Evolutionary conservation across 768 basidiomycete genomes (phyloP).

Genomic region (Boletus vinaceobasis): DNA sequence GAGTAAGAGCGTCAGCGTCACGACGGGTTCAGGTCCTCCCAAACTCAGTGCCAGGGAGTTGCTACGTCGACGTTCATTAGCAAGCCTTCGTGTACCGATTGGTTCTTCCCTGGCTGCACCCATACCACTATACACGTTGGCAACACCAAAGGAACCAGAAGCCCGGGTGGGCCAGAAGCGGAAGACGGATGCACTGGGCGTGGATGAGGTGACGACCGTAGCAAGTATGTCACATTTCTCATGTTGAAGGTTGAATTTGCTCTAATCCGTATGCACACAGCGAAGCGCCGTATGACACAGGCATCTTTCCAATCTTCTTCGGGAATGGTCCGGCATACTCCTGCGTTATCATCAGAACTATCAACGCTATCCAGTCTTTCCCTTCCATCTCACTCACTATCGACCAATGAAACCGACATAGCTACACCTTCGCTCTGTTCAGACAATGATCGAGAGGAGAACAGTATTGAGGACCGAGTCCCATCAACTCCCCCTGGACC

Average conservation of each 20-base stretch:
- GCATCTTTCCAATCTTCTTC: conserved; percentile 28
- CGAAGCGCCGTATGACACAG: conserved; percentile 39
- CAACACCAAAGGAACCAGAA: conserved; percentile 6
- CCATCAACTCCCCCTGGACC: conserved; percentile 52
- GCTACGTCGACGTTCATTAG: conserved; percentile 25
- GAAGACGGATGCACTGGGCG: conserved; percentile 20
- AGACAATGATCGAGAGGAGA: conserved; percentile 59
- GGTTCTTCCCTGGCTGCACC: conserved; percentile 23
- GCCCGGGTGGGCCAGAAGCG: conserved; percentile 31
- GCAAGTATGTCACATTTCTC: conserved; percentile 31
- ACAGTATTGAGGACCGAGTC: conserved; percentile 43
- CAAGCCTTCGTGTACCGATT: conserved; percentile 25
- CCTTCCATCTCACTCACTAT: conserved; percentile 19
- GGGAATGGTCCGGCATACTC: conserved; percentile 6
- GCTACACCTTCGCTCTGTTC: conserved; percentile 73
- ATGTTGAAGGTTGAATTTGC: not conserved
- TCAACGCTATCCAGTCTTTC: conserved; percentile 26
- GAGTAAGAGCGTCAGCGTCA: conserved; percentile 28
- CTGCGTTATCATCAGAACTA: conserved; percentile 18
- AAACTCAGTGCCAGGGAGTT: conserved; percentile 20
- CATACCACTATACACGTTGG: conserved; percentile 6
- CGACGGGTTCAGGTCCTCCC: not conserved
- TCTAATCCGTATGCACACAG: conserved; percentile 19
- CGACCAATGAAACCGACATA: conserved; percentile 38
- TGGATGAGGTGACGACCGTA: conserved; percentile 27